Conservation (phyloP, 768 basidiomycete genomes). For the Suillus discolor region DNA sequence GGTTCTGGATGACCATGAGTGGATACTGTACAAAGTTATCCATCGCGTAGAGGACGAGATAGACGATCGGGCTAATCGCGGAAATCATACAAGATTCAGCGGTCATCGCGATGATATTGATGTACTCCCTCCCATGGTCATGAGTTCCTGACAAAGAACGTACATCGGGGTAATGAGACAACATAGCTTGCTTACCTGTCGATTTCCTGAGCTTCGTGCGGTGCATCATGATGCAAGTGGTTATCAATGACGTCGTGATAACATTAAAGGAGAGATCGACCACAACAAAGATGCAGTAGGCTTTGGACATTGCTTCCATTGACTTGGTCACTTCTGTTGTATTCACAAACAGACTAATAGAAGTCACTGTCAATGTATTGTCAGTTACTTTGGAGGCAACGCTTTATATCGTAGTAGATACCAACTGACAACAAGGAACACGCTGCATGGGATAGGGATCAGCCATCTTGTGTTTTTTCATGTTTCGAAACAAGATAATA, state of each 20-base stretch:
- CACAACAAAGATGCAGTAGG: not conserved
- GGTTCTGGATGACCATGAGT: conserved; percentile 7
- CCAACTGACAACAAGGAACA: conserved; percentile 7
- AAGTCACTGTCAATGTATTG: not conserved
- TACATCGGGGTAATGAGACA: not conserved
- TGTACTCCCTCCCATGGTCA: conserved; percentile 1
- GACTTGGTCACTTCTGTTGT: not conserved
- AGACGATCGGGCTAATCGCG: conserved; percentile 9
- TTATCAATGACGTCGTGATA: not conserved
- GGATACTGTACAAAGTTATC: conserved; percentile 9
- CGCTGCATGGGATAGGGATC: not conserved
- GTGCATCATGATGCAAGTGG: not conserved
- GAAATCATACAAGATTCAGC: conserved; percentile 10
- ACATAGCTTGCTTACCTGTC: not conserved
- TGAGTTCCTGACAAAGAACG: not conserved
- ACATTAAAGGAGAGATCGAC: conserved; percentile 4
- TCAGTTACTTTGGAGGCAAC: not conserved
- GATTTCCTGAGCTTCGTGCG: not conserved
- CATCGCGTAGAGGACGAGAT: conserved; percentile 4
- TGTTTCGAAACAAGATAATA: not conserved
- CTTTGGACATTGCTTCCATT: not conserved
- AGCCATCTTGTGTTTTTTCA: conserved; percentile 2
- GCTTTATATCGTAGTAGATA: not conserved
- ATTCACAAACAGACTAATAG: not conserved
- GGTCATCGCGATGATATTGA: conserved; percentile 2